These are phyloP conservation scores for Leptodermis oblonga DNA, from an alignment of 257 asterid genomes.

Conservation along the genomic window DNA sequence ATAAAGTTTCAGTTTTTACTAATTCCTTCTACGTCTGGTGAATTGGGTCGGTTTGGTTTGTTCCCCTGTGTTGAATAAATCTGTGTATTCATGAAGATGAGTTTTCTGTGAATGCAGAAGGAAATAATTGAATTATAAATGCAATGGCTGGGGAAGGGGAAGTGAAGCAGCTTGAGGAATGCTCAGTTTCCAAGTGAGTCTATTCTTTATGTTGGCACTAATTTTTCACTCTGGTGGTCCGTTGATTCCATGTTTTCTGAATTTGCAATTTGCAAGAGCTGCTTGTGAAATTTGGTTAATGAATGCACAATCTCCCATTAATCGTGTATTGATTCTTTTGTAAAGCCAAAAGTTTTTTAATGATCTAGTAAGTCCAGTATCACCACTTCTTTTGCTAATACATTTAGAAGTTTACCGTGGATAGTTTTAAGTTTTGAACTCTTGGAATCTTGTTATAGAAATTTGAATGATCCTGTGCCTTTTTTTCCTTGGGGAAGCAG, in stretches of 20 bases:
- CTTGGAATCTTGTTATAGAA: no score
- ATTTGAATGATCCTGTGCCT: not conserved
- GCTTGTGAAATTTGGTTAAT: not conserved
- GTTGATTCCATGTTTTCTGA: not conserved
- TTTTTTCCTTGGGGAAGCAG: no score
- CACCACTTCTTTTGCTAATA: not conserved
- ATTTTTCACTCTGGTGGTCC: not conserved
- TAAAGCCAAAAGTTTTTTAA: not conserved
- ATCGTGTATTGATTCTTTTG: not conserved
- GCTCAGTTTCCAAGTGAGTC: slow-evolving; percentile 26
- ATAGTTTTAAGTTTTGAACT: no score
- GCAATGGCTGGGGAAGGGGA: slow-evolving; percentile 6
- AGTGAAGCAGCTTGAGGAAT: not conserved
- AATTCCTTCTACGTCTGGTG: not conserved
- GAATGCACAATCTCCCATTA: not conserved
- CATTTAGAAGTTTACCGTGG: no score
- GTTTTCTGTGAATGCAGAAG: not conserved
- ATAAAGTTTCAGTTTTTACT: not conserved
- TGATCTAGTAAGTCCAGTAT: not conserved
- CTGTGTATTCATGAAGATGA: not conserved
- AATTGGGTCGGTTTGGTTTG: slow-evolving; percentile 1
- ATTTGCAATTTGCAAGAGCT: not conserved
- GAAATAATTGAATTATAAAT: not conserved
- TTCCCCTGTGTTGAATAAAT: not conserved
- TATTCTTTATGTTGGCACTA: not conserved